phyloP scores from a whole-genome alignment of 2,329 filamentous ascomycete species.

The Exophiala phaeomuriformis region DNA sequence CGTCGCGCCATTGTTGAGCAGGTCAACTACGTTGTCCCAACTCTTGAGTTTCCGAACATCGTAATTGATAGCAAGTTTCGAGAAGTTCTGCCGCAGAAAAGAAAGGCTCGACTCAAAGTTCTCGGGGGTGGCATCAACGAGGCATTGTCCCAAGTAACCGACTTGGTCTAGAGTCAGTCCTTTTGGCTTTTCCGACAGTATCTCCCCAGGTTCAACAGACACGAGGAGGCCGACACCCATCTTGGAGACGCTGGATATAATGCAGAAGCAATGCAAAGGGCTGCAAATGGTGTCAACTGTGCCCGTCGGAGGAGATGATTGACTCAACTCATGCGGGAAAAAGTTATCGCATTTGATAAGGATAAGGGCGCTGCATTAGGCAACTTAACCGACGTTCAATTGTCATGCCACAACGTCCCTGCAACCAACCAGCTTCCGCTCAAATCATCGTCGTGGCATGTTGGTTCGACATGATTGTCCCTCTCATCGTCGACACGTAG shows the following conservation, averaged over 20 bases:
- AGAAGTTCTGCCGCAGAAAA: constrained; percentile 52
- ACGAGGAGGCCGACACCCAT: constrained; percentile 23
- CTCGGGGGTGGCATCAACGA: constrained; percentile 46
- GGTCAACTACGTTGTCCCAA: constrained; percentile 64
- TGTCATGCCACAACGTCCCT: too few species aligned
- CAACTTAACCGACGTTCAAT: too few species aligned
- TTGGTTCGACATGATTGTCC: too few species aligned
- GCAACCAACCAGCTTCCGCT: too few species aligned
- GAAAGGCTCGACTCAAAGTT: constrained; percentile 42
- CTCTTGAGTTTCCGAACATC: constrained; percentile 65
- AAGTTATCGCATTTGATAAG: too few species aligned
- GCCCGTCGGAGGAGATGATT: too few species aligned
- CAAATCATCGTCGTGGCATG: too few species aligned
- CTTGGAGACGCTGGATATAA: background rate
- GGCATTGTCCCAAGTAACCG: constrained; percentile 53
- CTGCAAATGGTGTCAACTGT: background rate
- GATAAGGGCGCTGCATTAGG: too few species aligned
- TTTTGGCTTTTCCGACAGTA: constrained; percentile 29
- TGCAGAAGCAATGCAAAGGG: background rate
- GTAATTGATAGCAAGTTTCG: constrained; percentile 58
- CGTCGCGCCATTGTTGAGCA: constrained; percentile 77
- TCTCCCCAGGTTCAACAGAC: constrained; percentile 19
- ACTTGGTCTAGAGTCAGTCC: constrained; percentile 49
- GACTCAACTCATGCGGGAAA: too few species aligned
- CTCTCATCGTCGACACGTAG: too few species aligned